A percentile compares a stretch with the other conserved stretches of the same genome.
Evolutionary conservation across 768 basidiomycete species (phyloP).

Genomic region (Rhizopogon roseolus): DNA sequence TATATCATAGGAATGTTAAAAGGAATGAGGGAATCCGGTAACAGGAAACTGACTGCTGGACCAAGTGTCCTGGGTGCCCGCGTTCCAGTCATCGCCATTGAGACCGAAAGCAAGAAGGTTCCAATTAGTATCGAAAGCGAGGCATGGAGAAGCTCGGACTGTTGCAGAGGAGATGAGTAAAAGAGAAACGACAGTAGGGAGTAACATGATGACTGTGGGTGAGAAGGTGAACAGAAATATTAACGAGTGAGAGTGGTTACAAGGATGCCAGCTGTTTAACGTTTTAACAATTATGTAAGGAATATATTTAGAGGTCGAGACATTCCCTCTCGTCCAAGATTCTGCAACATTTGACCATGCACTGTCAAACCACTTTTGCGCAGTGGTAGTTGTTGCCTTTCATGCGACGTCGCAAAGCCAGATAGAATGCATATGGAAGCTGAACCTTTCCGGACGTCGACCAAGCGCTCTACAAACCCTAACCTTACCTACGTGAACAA

Average conservation of each 20-base stretch:
- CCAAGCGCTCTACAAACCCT: too few species aligned
- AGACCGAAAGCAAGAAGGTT: slow-evolving; percentile 86
- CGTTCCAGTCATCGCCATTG: slow-evolving; percentile 78
- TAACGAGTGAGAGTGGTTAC: not conserved
- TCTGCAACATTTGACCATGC: too few species aligned
- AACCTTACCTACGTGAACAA: too few species aligned
- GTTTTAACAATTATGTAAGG: too few species aligned
- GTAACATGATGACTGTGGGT: slow-evolving; percentile 27
- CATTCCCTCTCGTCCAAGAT: too few species aligned
- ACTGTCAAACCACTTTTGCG: too few species aligned
- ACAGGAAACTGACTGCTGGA: slow-evolving; percentile 35
- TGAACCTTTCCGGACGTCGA: too few species aligned
- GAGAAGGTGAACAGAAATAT: not conserved
- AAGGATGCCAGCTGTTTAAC: too few species aligned
- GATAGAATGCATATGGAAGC: too few species aligned
- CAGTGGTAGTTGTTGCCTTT: too few species aligned
- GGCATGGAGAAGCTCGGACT: slow-evolving; percentile 49
- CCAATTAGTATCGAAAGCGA: slow-evolving; percentile 76
- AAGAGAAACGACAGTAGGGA: slow-evolving; percentile 50
- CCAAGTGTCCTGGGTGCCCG: slow-evolving; percentile 72
- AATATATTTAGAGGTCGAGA: too few species aligned
- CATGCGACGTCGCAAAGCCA: too few species aligned
- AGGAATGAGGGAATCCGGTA: not conserved
- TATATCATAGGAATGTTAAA: slow-evolving; percentile 9
- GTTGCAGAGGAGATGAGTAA: slow-evolving; percentile 33